Evolutionary conservation across 2,329 filamentous ascomycete genomes (phyloP), one percentile per base, ranked within the genome.

Genomic region (Grosmannia huntii): DNA sequence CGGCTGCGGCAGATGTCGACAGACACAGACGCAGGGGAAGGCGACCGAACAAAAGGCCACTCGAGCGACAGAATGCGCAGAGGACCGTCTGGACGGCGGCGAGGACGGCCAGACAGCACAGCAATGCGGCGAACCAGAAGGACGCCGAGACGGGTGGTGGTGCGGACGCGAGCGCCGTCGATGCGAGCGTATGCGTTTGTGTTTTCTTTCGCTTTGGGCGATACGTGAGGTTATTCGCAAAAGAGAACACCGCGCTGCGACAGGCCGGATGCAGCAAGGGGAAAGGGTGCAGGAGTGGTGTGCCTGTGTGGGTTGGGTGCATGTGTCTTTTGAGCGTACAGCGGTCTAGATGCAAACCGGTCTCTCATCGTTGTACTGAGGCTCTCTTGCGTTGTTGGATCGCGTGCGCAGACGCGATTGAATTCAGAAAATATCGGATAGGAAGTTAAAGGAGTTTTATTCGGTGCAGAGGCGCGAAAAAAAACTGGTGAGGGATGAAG

Each of bases 371-470:
- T 44, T 59, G 36, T 60, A 60, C 50, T 56, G 59, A 57, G 46
- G 21, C 21, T 14, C 27, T 33, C 7, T 46, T 44, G 12, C 23
- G 19, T 21, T 52, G 31, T 10, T 23, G 21, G 12, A 11, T 19
- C 44, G 44, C n/a, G n/a, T 7, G 44, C 44, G 44, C 44, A 16
- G 44, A 44, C 27, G 16, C 25, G 54, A 28, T 21, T 49, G 23
- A 10, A 11, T 9, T 4, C 14, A 21, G 27, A n/a, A 54, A 55
- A 59, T 19, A 59, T 60, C 61, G 62, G 59, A 56, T 63, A 63
- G 56, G 62, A 63, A 60, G 52, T 62, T 63, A 63, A 60, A 50
- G 61, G 62, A 63, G 57, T 62, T 63, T 60, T 56, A 4, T 41
- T 53, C 14, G 36, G 33, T 60, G 55, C 53, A 44, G 49, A 27